These are phyloP conservation scores for Hymenoscyphus infarciens DNA, from an alignment of 2,329 filamentous ascomycete species.

Conservation along the genomic window DNA sequence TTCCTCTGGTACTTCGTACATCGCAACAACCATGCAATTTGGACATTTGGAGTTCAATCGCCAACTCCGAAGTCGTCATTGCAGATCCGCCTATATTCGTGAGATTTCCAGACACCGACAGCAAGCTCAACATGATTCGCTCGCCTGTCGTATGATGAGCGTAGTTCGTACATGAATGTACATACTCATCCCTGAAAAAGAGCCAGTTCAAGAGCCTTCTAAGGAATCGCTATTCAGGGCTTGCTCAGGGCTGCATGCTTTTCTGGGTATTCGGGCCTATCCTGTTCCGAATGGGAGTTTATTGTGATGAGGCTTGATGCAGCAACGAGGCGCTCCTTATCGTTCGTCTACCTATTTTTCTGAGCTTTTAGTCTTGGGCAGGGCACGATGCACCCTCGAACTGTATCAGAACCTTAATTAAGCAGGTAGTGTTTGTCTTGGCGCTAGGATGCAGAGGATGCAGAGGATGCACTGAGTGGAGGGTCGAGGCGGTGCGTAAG, in stretches of 20 bases:
- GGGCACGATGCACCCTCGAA: not conserved
- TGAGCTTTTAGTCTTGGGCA: not conserved
- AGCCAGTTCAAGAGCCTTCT: not conserved
- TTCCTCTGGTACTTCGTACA: no score
- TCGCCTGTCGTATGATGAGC: not conserved
- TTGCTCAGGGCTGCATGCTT: not conserved
- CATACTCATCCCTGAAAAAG: not conserved
- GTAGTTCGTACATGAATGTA: no score
- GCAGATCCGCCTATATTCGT: not conserved
- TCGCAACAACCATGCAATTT: not conserved
- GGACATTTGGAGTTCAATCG: not conserved
- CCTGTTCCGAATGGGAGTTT: not conserved
- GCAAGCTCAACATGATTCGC: not conserved
- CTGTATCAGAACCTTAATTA: constrained; percentile 5
- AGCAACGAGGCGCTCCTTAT: constrained; percentile 4
- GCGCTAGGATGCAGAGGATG: constrained; percentile 4
- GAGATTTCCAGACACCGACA: not conserved
- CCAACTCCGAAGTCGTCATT: not conserved
- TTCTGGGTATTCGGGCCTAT: not conserved
- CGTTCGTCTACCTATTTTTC: not conserved
- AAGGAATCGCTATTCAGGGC: not conserved
- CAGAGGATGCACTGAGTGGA: not conserved
- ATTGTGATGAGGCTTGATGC: constrained; percentile 2
- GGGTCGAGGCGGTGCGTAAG: not conserved
- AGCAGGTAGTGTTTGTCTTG: constrained; percentile 4